Base-by-base conservation (phyloP, 805 yeast species). In the Nakazawaea laoshanensis region DNA sequence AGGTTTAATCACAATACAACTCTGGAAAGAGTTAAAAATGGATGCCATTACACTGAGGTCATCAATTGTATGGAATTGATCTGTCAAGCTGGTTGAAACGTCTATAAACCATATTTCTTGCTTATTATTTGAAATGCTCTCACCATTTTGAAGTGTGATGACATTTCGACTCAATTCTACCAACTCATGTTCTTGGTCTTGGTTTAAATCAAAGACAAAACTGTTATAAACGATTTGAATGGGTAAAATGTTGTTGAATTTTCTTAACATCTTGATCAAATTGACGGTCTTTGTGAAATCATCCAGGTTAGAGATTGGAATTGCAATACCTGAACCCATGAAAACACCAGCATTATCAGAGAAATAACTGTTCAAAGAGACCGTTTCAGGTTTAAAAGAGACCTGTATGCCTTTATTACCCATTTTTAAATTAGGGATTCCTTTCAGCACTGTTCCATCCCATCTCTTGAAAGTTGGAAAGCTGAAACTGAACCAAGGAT, bases 21-120 rank as follows among this genome's bases (percentile, higher is more conserved):
- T 76, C 41, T 70, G 73, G 45, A 68, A 73, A 2, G 78, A 67
- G 38, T 65, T 75, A 50, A 77, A 77, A 19, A 73, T 39, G 18
- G 67, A 57, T 1, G 83, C 79, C 20, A 74, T 44, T 45, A 75
- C 77, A 52, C 47, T 53, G n/a, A 55, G 49, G 15, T 46, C 39
- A 19, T 29, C 31, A 33, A 40, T 48, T 5, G 35, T 27, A 30
- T 41, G 42, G 35, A 44, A 56, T 25, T 38, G 41, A 24, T 39
- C 44, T 25, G 40, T 36, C 13, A 57, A 42, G 2, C 48, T 37
- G 14, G 43, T 45, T 3, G 57, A 48, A 12, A 53, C 50, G 43
- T 57, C 61, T 21, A 57, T 59, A 46, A 55, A 45, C 10, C 50
- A 45, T 27, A 54, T 13, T 36, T 52, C 53, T 38, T 53, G 50